Conservation (phyloP, 2,329 filamentous ascomycete genomes). For the Ceratocystiopsis sp. region DNA sequence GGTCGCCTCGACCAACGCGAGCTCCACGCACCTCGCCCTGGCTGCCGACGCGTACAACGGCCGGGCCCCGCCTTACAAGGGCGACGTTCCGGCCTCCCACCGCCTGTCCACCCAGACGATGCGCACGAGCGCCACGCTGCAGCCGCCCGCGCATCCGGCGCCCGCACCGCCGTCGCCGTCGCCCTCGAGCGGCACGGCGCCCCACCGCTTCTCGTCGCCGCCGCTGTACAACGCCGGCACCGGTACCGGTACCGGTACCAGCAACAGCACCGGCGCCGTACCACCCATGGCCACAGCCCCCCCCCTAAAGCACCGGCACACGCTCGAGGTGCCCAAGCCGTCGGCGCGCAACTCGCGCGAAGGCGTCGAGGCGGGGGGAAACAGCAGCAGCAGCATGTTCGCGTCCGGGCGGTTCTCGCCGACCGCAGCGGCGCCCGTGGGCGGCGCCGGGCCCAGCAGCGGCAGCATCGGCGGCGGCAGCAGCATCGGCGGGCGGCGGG, state of each 20-base stretch:
- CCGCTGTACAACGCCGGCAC: slow-evolving; percentile 29
- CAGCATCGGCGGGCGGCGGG: slow-evolving; percentile 41
- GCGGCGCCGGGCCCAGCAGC: slow-evolving; percentile 28
- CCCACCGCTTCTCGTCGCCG: slow-evolving; percentile 49
- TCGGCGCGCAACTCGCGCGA: slow-evolving; percentile 59
- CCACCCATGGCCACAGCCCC: slow-evolving; percentile 34
- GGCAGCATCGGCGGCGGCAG: slow-evolving; percentile 24
- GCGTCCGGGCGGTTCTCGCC: slow-evolving; percentile 73
- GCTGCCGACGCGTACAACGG: slow-evolving; percentile 15
- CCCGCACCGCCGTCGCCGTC: no score
- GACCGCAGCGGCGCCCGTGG: slow-evolving; percentile 22
- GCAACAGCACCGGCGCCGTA: slow-evolving; percentile 19
- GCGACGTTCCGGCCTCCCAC: slow-evolving; percentile 1
- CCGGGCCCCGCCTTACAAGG: background rate
- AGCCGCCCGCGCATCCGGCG: background rate
- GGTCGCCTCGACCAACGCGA: slow-evolving; percentile 16
- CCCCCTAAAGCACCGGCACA: slow-evolving; percentile 66
- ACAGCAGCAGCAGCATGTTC: slow-evolving; percentile 16
- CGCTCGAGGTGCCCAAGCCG: slow-evolving; percentile 66
- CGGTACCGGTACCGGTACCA: no score
- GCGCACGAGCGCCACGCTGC: background rate
- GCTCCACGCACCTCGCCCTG: slow-evolving; percentile 17
- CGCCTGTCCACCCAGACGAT: background rate
- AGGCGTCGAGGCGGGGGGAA: slow-evolving; percentile 38
- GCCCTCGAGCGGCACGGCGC: slow-evolving; percentile 1